A percentile compares a stretch with the other conserved stretches of the same genome.
These are phyloP conservation scores for Setaria italica DNA, from an alignment of 202 grass and related monocot species.

Conservation along the genomic window DNA sequence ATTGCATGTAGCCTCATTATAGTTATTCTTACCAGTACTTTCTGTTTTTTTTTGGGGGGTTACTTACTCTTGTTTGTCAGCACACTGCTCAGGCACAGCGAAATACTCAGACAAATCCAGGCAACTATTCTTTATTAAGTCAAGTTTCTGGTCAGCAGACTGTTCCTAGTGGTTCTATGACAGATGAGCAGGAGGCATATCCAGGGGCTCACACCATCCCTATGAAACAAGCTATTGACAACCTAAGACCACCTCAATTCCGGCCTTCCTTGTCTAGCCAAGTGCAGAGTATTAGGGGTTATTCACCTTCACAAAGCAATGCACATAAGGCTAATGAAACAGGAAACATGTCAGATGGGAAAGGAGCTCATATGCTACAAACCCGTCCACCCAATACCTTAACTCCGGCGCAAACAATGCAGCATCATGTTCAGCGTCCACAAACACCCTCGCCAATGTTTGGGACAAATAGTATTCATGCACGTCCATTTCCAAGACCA, in stretches of 20 bases:
- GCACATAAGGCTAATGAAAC: constrained; percentile 53
- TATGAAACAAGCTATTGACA: constrained; percentile 40
- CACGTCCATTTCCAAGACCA: constrained; percentile 56
- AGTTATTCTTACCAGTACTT: constrained; percentile 32
- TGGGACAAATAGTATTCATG: constrained; percentile 62
- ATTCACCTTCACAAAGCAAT: constrained; percentile 46
- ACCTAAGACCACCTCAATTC: constrained; percentile 50
- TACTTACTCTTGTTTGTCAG: constrained; percentile 45
- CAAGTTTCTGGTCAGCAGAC: constrained; percentile 71
- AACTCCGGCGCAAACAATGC: constrained; percentile 48
- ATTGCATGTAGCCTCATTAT: constrained; percentile 26
- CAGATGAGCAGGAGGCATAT: constrained; percentile 46
- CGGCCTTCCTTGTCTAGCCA: constrained; percentile 61
- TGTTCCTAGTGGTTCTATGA: constrained; percentile 50
- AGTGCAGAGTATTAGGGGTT: constrained; percentile 54
- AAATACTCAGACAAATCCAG: constrained; percentile 60
- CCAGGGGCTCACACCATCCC: constrained; percentile 31
- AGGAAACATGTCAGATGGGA: constrained; percentile 58
- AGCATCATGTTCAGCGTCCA: constrained; percentile 55
- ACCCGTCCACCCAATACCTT: constrained; percentile 44
- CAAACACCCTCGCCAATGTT: constrained; percentile 62
- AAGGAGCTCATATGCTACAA: constrained; percentile 60
- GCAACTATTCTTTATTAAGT: constrained; percentile 60
- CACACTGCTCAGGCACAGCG: constrained; percentile 47
- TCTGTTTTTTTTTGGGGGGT: constrained; percentile 40